Base-by-base conservation (phyloP, 2,329 filamentous ascomycete species). In the Triangularia verruculosa region DNA sequence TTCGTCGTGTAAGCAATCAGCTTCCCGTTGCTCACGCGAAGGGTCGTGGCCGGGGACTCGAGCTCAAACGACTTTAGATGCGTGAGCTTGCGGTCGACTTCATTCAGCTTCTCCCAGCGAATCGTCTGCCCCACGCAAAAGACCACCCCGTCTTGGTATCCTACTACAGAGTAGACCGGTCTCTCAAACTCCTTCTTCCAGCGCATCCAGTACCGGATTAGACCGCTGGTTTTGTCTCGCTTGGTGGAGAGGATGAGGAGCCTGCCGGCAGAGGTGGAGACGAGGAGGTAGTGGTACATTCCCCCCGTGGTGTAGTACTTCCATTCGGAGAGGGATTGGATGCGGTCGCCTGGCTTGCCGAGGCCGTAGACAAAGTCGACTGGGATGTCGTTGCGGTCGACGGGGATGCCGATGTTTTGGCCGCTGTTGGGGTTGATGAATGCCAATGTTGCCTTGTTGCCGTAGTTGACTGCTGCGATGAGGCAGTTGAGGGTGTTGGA, bases 321-420 rank as follows among this genome's bases (percentile, higher is more conserved):
- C 90, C 90, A 93, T 65, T 91, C 86, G 1, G 82, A 74, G 7
- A 93, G 73, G 1, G 84, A 80, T 52, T 85, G 79, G 1, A 93
- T 83, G 43, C 80, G 80, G 66, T 90, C 87, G 0, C 83, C 83
- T 0, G 75, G 67, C 53, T 83, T 80, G 1, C 84, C 84, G 15
- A 92, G 77, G 3, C 83, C 82, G 15, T 79, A 80, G 28, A 88
- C 82, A 62, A 82, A 84, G 1, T 81, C 75, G 0, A 79, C 73
- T 0, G 75, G 71, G 3, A 77, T 74, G 15, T 75, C 77, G 2
- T 76, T 74, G 47, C 76, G 80, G 61, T 82, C 78, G 1, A 73
- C 71, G 0, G 85, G 77, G 12, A 71, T 68, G 0, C 84, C 85
- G 1, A 88, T 70, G 61, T 83, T 78, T 4, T 74, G 70, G 1